Evolutionary conservation across 2,329 filamentous ascomycete species (phyloP), one percentile per base, ranked within the genome.

Genomic region (Cytospora schulzeri): DNA sequence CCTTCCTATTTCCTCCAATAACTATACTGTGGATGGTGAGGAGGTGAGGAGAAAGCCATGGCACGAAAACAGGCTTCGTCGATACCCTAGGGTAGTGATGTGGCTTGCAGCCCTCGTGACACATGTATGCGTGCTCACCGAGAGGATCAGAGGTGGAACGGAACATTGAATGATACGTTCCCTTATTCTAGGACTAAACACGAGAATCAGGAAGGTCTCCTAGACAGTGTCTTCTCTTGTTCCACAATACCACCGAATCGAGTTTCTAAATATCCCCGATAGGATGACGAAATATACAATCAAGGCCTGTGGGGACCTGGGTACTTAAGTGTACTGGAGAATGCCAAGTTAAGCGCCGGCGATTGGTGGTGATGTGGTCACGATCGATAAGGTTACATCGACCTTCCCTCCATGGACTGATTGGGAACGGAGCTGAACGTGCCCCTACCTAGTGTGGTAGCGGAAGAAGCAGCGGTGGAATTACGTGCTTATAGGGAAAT

Each of bases 1-100:
- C n/a, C n/a, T n/a, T n/a, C n/a, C n/a, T 53, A 62, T 53, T 57
- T 65, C 63, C 63, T 59, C 63, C 63, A 65, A 65, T 65, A 28
- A 55, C 35, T 55, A 41, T 33, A 31, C 24, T 57, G 31, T 41
- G 58, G 53, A 48, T 62, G 52, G 41, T 61, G 57, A 51, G 28
- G 57, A 35, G 57, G 28, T 50, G 12, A 15, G n/a, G 35, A 22
- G 29, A 24, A 17, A n/a, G 38, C 57, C 45, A 52, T 8, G 57
- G n/a, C 19, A 17, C 11, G 24, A 29, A 52, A 51, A 41, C 12
- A 28, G 50, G 12, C 26, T 48, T n/a, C 58, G 41, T 35, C 26
- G 45, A 26, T n/a, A n/a, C n/a, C n/a, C n/a, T n/a, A n/a, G n/a
- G n/a, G n/a, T 60, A 53, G 31, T 57, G 58, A 58, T 28, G 45